These are phyloP conservation scores for Fraxinus sp. DNA, from an alignment of 305 asterid species.

Conservation along the genomic window DNA sequence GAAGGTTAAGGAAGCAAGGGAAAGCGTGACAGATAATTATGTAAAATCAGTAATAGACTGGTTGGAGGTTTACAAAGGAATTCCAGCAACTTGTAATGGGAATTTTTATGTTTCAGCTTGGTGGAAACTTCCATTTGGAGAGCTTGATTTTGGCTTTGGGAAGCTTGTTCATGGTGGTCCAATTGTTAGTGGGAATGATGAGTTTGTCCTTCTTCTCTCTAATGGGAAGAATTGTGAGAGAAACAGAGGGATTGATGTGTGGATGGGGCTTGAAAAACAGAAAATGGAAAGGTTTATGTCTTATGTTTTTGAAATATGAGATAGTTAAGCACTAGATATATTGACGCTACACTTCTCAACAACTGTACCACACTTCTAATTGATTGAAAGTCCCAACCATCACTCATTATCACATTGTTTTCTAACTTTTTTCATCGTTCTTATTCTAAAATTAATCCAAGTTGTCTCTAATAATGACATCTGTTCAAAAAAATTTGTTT, in stretches of 20 bases:
- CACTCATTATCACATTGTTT: too few relatives aligned
- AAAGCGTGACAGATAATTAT: constrained; percentile 38
- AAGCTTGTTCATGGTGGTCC: constrained; percentile 45
- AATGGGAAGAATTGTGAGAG: constrained; percentile 12
- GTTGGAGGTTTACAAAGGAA: constrained; percentile 38
- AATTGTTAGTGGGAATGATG: constrained; percentile 41
- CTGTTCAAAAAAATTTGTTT: too few relatives aligned
- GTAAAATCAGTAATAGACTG: constrained; percentile 43
- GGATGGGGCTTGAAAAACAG: constrained; percentile 42
- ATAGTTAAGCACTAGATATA: neutral
- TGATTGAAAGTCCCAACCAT: neutral
- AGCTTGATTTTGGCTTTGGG: constrained; percentile 38
- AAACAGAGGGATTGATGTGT: constrained; percentile 36
- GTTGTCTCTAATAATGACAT: too few relatives aligned
- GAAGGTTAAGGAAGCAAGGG: constrained; percentile 38
- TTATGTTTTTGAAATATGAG: constrained; percentile 29
- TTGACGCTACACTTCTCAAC: neutral
- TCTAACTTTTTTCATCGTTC: neutral
- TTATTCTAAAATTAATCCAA: too few relatives aligned
- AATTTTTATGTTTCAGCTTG: constrained; percentile 42
- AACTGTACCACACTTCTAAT: neutral
- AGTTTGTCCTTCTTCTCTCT: constrained; percentile 39
- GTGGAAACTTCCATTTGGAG: constrained; percentile 41
- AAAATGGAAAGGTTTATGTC: constrained; percentile 31
- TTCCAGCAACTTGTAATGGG: constrained; percentile 35